Conservation (phyloP, 2,329 filamentous ascomycete species). For the Geosmithia morbida region DNA sequence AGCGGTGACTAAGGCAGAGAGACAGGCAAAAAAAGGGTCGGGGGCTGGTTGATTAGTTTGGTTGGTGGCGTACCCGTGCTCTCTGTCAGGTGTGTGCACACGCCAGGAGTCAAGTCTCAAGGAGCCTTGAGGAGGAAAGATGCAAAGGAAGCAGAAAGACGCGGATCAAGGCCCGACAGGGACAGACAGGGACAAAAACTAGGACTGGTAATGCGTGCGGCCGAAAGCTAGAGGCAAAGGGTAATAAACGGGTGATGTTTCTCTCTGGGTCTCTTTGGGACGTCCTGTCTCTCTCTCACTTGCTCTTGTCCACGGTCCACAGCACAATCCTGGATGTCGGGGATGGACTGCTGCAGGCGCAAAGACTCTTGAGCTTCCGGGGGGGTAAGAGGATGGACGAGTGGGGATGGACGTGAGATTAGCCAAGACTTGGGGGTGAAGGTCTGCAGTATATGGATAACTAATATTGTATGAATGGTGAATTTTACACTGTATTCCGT, state of each 20-base stretch:
- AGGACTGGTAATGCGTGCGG: neutral
- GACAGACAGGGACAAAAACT: neutral
- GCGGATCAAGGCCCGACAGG: neutral
- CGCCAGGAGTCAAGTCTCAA: neutral
- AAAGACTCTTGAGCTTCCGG: slow-evolving; percentile 2
- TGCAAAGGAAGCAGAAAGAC: neutral
- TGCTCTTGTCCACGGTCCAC: neutral
- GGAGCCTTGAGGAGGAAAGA: neutral
- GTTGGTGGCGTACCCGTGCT: neutral
- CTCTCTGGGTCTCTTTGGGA: neutral
- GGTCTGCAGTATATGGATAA: neutral
- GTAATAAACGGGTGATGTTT: neutral
- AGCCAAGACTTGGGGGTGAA: slow-evolving; percentile 8
- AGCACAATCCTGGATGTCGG: neutral
- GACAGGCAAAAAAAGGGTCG: neutral
- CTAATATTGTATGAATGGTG: neutral
- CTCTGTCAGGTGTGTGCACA: neutral
- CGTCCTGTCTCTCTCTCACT: neutral
- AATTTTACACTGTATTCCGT: neutral
- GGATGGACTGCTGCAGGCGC: slow-evolving; percentile 1
- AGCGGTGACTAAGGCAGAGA: slow-evolving; percentile 1
- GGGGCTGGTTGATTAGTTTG: neutral
- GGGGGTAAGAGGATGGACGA: slow-evolving; percentile 16
- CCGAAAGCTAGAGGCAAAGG: neutral
- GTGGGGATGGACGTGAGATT: slow-evolving; percentile 27